These are phyloP conservation scores for Casuarina glauca DNA, from an alignment of 306 rosid genomes.

Conservation along the genomic window DNA sequence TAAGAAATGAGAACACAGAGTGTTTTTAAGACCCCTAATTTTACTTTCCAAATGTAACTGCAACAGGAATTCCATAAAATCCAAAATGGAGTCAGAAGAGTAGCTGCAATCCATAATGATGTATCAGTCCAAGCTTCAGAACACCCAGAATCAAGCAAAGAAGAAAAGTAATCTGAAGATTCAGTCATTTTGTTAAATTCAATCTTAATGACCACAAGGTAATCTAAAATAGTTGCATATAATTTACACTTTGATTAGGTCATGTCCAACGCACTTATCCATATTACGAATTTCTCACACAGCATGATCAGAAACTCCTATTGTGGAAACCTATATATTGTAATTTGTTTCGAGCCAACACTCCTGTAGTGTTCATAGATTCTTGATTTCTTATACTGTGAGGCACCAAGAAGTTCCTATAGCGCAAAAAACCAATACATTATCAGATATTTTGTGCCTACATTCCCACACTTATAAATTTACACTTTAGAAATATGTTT, in stretches of 20 bases:
- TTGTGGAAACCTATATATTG: constrained; percentile 10
- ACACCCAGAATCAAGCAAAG: constrained; percentile 8
- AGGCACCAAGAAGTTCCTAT: too few species aligned
- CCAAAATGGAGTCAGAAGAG: constrained; percentile 16
- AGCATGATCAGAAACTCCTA: neutral
- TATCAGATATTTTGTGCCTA: too few species aligned
- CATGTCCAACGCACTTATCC: neutral
- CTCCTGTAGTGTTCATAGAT: neutral
- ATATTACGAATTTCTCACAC: neutral
- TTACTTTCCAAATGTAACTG: constrained; percentile 1
- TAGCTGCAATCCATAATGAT: constrained; percentile 11
- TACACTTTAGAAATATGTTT: constrained; percentile 2
- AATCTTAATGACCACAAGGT: constrained; percentile 17
- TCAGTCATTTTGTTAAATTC: constrained; percentile 2
- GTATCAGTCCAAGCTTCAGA: constrained; percentile 15
- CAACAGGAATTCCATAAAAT: constrained; percentile 9
- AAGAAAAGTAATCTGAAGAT: constrained; percentile 22
- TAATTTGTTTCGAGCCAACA: neutral
- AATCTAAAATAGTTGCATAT: constrained; percentile 10
- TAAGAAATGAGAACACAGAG: neutral
- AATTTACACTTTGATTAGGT: neutral
- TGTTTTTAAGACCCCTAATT: neutral
- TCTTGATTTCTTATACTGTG: too few species aligned
- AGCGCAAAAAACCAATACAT: too few species aligned
- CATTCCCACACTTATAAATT: neutral